Base-by-base conservation (phyloP, 805 yeast species). In the Pichia occidentalis region DNA sequence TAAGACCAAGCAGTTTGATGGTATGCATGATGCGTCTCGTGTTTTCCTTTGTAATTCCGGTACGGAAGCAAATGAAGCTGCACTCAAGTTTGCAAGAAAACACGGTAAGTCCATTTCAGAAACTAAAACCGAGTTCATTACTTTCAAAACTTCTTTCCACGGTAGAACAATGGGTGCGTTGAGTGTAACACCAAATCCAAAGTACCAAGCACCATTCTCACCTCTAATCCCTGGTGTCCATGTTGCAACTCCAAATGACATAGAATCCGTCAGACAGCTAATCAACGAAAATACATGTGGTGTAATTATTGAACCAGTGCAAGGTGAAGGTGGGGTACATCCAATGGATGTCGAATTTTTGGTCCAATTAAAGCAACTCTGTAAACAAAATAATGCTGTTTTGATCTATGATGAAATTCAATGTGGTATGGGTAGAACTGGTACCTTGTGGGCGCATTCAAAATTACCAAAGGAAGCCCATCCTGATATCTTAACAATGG, bases 281-380 rank as follows among this genome's bases (percentile, higher is more conserved):
- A 72, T 83, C 32, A 65, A 70, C 44, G 77, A 73, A 3, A 75
- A 76, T 47, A 80, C 88, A 1, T 85, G 95, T 50, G 98, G 88
- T 37, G 92, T 92, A 22, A 92, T 92, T 39, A 79, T 92, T 26
- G 98, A 92, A 63, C 98, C 98, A 17, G 80, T 92, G 42, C 98
- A 92, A 67, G 98, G 97, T 49, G 98, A 90, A 65, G 97, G 98
- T 41, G 98, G 98, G 40, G 80, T 90, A 14, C 76, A 78, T 53
- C 76, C 80, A 16, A 73, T 85, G 42, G 68, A 73, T 26, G 49
- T 61, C 0, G 84, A 77, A 29, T 87, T 85, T 55, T 67, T 90
- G 45, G 55, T 67, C 4, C 76, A 75, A 34, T 64, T 90, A 56
- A 79, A 81, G 49, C 60, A 73, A 50, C 61, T 83, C 40, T 85